Evolutionary conservation across 495 filamentous ascomycete species (phyloP).

Genomic region (Aspergillus ellipticus): DNA sequence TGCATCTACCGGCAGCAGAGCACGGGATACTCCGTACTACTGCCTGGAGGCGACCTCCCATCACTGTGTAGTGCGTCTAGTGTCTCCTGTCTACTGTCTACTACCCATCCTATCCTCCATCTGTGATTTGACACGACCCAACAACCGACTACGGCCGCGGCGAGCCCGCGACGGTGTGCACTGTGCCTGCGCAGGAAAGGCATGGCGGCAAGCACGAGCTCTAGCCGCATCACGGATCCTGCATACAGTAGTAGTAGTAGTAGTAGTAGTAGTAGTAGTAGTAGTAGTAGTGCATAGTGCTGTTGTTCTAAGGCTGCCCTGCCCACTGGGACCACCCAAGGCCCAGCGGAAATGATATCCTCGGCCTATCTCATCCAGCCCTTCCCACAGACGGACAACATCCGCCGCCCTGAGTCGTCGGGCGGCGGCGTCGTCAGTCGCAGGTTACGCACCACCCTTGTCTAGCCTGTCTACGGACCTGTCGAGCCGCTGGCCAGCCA

Average conservation of each 20-base stretch:
- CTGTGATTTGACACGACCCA: no score
- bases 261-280: no score
- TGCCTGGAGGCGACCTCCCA: no score
- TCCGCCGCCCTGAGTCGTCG: neutral
- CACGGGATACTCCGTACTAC: no score
- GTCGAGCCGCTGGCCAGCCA: neutral
- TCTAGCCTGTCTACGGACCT: no score
- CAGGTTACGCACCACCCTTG: neutral
- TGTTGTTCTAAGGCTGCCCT: neutral
- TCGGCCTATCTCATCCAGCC: neutral
- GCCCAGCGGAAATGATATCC: neutral
- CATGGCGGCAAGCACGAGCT: neutral
- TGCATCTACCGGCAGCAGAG: no score
- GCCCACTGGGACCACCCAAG: neutral
- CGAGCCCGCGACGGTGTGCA: no score
- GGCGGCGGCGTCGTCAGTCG: neutral
- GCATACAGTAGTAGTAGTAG: no score
- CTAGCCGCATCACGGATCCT: neutral
- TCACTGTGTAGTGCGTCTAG: no score
- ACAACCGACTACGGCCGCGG: neutral
- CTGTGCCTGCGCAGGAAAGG: neutral
- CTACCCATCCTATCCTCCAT: neutral
- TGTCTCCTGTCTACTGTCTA: no score
- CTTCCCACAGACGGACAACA: neutral
- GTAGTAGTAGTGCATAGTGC: neutral